Percentiles rank a stretch among this genome's conserved stretches.
These are phyloP conservation scores for Periglandula ipomoeae DNA, from an alignment of 2,329 filamentous ascomycete genomes.

Conservation along the genomic window DNA sequence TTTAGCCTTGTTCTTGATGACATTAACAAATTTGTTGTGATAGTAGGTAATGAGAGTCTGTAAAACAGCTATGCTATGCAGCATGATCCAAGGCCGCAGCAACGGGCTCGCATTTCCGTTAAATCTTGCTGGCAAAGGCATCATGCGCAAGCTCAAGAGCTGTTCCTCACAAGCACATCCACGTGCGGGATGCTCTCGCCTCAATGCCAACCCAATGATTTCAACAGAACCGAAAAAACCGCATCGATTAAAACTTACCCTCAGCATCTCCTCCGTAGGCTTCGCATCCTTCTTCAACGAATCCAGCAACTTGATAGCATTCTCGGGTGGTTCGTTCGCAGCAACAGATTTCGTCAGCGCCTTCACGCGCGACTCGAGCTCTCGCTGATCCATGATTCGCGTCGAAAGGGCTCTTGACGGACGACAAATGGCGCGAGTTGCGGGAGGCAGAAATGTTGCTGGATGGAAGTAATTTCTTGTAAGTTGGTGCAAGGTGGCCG, in stretches of 20 bases:
- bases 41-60: too few relatives aligned
- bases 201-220: background rate
- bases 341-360: constrained; percentile 70
- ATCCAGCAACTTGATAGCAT: constrained; percentile 65
- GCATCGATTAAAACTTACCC: constrained; percentile 44
- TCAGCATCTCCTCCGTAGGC: constrained; percentile 81
- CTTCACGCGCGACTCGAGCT: constrained; percentile 69
- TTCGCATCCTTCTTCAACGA: constrained; percentile 71
- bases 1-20: background rate
- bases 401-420: background rate
- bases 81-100: too few relatives aligned
- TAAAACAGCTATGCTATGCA: too few relatives aligned
- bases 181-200: too few relatives aligned
- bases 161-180: too few relatives aligned
- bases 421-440: background rate
- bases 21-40: background rate
- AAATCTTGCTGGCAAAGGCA: too few relatives aligned
- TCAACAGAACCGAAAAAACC: background rate
- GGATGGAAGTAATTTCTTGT: too few relatives aligned
- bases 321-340: constrained; percentile 64
- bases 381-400: constrained; percentile 65
- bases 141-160: too few relatives aligned
- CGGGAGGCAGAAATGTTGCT: too few relatives aligned
- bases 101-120: too few relatives aligned
- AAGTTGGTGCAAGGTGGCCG: too few relatives aligned